phyloP scores from a whole-genome alignment of 2,329 filamentous ascomycete species.

The Cladorrhinum sp. region DNA sequence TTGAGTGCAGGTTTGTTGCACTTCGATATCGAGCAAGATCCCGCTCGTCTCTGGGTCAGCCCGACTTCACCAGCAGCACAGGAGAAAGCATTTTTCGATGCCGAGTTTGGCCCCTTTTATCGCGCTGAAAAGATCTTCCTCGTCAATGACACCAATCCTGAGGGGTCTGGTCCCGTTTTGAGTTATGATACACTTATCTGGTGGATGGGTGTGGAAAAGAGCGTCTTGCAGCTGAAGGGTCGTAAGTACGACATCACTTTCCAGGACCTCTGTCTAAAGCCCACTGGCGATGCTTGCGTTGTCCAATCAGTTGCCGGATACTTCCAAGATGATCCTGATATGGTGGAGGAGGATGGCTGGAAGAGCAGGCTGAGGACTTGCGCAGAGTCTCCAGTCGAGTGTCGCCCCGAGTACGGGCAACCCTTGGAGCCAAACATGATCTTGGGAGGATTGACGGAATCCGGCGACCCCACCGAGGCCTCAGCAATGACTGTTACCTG shows the following conservation, averaged over 20 bases:
- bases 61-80: constrained; percentile 85
- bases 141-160: constrained; percentile 74
- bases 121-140: constrained; percentile 90
- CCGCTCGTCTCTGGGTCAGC: constrained; percentile 94
- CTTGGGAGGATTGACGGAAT: constrained; percentile 72
- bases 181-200: constrained; percentile 85
- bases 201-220: constrained; percentile 90
- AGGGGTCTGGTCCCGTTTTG: constrained; percentile 70
- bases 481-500: constrained; percentile 85
- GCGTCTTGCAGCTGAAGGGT: constrained; percentile 70
- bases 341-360: constrained; percentile 68
- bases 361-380: constrained; percentile 68
- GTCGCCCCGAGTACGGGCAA: constrained; percentile 84
- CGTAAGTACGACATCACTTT: constrained; percentile 65
- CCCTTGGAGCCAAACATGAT: constrained; percentile 83
- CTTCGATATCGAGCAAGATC: constrained; percentile 87
- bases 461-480: constrained; percentile 66
- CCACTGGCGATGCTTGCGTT: constrained; percentile 82
- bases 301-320: constrained; percentile 91
- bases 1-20: constrained; percentile 84
- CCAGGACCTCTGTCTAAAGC: constrained; percentile 90
- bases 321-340: constrained; percentile 65
- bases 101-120: constrained; percentile 93
- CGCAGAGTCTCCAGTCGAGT: constrained; percentile 74
- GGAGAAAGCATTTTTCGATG: constrained; percentile 92